Conservation (phyloP, 805 yeast genomes). For the Saccharomycopsis vini region DNA sequence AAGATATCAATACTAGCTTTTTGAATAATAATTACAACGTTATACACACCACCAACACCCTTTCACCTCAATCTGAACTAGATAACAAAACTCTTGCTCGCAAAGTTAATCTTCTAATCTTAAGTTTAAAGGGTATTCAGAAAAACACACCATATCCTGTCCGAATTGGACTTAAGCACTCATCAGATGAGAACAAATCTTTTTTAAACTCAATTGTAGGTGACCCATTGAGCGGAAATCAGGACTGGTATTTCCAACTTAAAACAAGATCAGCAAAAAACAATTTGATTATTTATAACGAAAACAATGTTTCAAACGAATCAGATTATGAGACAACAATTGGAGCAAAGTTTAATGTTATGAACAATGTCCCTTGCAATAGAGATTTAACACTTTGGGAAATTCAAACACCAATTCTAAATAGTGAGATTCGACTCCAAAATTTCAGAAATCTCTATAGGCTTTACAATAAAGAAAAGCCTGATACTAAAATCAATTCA, state of each 20-base stretch:
- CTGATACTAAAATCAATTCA: background rate
- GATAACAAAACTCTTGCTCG: conserved; percentile 1
- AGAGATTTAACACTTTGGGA: conserved; percentile 17
- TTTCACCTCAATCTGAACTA: no score
- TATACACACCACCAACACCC: no score
- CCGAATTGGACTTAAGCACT: conserved; percentile 13
- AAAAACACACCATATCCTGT: conserved; percentile 5
- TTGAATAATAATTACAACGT: no score
- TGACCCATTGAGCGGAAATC: conserved; percentile 18
- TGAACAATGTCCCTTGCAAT: conserved; percentile 7
- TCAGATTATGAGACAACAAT: background rate
- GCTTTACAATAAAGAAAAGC: background rate
- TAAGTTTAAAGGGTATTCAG: background rate
- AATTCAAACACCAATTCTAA: conserved; percentile 13
- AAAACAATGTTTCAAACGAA: background rate
- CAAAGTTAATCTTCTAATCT: conserved; percentile 10
- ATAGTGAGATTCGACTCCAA: background rate
- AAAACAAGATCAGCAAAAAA: conserved; percentile 1
- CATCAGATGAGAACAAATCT: background rate
- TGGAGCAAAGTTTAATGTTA: background rate
- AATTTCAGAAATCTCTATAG: conserved; percentile 15
- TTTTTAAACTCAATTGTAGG: conserved; percentile 12
- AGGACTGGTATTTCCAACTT: conserved; percentile 14
- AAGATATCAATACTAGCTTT: no score
- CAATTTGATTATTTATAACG: conserved; percentile 7